A percentile compares a stretch with the other conserved stretches of the same genome.
These are phyloP conservation scores for Pelargonium fulgidum DNA, from an alignment of 441 rosid species.

Conservation along the genomic window DNA sequence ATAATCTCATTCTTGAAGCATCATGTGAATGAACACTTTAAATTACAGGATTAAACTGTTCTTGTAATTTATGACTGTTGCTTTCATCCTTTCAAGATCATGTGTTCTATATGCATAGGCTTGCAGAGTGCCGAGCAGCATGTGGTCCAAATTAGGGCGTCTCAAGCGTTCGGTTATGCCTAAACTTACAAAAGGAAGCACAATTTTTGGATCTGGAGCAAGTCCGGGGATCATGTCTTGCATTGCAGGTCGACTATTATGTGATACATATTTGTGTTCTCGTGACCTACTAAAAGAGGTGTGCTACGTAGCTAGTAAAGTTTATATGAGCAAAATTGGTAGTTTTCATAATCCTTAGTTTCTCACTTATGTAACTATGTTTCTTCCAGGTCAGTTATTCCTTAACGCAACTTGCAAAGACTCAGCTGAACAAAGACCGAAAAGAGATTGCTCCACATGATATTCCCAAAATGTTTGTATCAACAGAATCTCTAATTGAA, in stretches of 20 bases:
- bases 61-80: not conserved
- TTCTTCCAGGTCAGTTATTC: conserved; percentile 88
- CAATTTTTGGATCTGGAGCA: conserved; percentile 81
- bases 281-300: conserved; percentile 92
- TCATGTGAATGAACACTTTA: not conserved
- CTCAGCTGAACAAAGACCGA: conserved; percentile 76
- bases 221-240: conserved; percentile 90
- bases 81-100: not conserved
- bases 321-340: not conserved
- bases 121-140: conserved; percentile 78
- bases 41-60: not conserved
- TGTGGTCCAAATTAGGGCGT: conserved; percentile 98
- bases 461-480: conserved; percentile 72
- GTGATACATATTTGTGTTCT: conserved; percentile 82
- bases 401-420: conserved; percentile 83
- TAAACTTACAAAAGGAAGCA: conserved; percentile 65
- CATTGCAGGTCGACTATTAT: conserved; percentile 86
- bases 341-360: conserved; percentile 19
- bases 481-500: conserved; percentile 66
- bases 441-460: conserved; percentile 82
- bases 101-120: conserved; percentile 39
- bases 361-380: conserved; percentile 27
- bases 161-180: conserved; percentile 94
- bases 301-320: conserved; percentile 16
- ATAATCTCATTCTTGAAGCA: not conserved